Base-by-base conservation (phyloP, 495 filamentous ascomycete species). In the Penicillium fimorum region DNA sequence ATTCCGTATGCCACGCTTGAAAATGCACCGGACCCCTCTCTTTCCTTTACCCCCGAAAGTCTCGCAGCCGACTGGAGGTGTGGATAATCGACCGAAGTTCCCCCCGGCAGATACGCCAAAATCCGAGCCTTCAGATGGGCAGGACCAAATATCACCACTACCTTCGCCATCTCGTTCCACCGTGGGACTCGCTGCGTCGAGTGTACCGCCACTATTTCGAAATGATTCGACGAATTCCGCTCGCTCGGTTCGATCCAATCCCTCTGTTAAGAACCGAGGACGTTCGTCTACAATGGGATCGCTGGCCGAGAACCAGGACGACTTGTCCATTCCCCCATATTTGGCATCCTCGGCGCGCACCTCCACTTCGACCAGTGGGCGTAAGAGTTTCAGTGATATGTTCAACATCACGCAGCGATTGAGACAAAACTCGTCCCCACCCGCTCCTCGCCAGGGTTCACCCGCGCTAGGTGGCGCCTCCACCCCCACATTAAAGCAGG, bases 281-380 rank as follows among this genome's bases (percentile, higher is more conserved):
- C 80, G 93, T 50, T 96, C 93, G n/a, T 93, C 91, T 8, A 97
- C 94, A 2, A 80, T 96, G 76, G 90, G 87, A 60, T 97, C 93
- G 2, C 61, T 81, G 58, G 79, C 73, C 56, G 81, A 79, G 60
- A 66, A 57, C 69, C 83, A 63, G 61, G 86, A 79, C 42, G 85
- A 84, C 63, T 70, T 65, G 70, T 84, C 74, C 54, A 79, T 73
- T 63, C 85, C 74, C 54, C 76, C 89, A 60, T 76, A 83, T 68
- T 50, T 82, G 60, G 70, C 78, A 54, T 84, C 81, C n/a, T 83
- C 80, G 20, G 76, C 79, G 3, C 82, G 90, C 29, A 91, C 87
- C 4, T 96, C 92, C 0, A 88, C 87, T 2, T 96, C 91, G 0
- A 93, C 82, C 4, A 86, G 82, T 18, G 92, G 92, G 1, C 81